Percentiles rank a stretch among this genome's conserved stretches.
phyloP scores from a whole-genome alignment of 2,329 filamentous ascomycete species.

The Aspergillus sp. region DNA sequence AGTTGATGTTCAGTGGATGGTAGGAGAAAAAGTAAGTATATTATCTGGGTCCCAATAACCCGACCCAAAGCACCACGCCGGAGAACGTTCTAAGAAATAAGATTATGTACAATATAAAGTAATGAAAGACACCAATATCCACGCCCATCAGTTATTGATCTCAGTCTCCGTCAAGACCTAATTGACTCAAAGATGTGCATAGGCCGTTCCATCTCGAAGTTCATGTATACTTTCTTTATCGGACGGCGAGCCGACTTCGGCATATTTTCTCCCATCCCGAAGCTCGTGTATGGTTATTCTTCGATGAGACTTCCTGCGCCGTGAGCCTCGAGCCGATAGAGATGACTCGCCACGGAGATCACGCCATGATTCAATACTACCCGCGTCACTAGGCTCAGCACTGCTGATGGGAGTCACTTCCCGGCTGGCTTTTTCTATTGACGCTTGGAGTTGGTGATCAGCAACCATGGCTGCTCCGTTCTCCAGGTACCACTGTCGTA shows the following conservation, averaged over 20 bases:
- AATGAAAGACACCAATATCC: no score
- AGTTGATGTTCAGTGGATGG: no score
- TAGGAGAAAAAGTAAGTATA: no score
- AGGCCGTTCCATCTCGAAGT: slow-evolving; percentile 38
- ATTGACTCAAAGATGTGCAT: slow-evolving; percentile 37
- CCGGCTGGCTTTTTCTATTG: slow-evolving; percentile 24
- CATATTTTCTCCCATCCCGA: slow-evolving; percentile 37
- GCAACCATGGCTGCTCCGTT: slow-evolving; percentile 30
- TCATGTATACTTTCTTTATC: slow-evolving; percentile 37
- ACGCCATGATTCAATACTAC: slow-evolving; percentile 25
- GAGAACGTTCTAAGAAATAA: not conserved
- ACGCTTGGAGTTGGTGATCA: slow-evolving; percentile 31
- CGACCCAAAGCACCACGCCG: not conserved
- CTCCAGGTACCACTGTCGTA: slow-evolving; percentile 39
- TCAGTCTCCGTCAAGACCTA: no score
- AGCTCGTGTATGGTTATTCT: slow-evolving; percentile 39
- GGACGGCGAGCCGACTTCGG: slow-evolving; percentile 35
- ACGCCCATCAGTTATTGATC: no score
- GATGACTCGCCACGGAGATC: slow-evolving; percentile 13
- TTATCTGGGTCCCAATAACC: not conserved
- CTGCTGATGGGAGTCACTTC: slow-evolving; percentile 21
- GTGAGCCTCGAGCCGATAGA: slow-evolving; percentile 19
- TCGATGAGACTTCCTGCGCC: slow-evolving; percentile 26
- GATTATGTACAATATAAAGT: no score
- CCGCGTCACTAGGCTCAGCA: slow-evolving; percentile 25